These are phyloP conservation scores for Solanum microdontum DNA, from an alignment of 257 asterid species.

Conservation along the genomic window DNA sequence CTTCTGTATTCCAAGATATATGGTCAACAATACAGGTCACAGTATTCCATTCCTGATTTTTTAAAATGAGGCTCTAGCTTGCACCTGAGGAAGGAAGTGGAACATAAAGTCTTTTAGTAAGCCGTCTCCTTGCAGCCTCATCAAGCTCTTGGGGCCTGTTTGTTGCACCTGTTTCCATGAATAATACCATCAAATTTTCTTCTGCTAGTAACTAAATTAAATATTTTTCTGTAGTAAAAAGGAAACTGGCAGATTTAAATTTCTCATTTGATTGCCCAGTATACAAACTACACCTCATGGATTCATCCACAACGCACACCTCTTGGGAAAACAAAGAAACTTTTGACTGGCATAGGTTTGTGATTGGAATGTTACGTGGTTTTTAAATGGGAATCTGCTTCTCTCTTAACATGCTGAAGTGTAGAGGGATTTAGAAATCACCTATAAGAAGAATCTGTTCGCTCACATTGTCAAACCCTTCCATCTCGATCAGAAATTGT, in stretches of 20 bases:
- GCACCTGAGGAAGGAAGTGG: slow-evolving; percentile 96
- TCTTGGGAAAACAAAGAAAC: background rate
- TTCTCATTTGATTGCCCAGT: background rate
- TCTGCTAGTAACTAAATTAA: background rate
- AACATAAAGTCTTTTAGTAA: slow-evolving; percentile 88
- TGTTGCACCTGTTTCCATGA: slow-evolving; percentile 68
- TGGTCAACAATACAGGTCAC: background rate
- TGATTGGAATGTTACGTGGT: background rate
- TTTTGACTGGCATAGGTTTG: background rate
- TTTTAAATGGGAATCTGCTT: background rate
- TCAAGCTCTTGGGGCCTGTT: slow-evolving; percentile 99
- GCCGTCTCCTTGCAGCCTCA: slow-evolving; percentile 98
- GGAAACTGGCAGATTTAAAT: background rate
- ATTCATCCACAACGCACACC: background rate
- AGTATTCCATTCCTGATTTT: background rate
- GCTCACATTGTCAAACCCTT: slow-evolving; percentile 79
- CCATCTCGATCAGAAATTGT: slow-evolving; percentile 98
- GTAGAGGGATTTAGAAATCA: slow-evolving; percentile 12
- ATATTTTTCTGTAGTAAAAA: background rate
- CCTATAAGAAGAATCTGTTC: slow-evolving; percentile 95
- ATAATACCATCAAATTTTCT: background rate
- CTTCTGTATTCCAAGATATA: slow-evolving; percentile 45
- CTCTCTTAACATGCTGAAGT: background rate
- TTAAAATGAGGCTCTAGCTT: background rate
- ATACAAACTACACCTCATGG: background rate